Conservation (phyloP, 768 basidiomycete genomes). For the Tulasnella sp. region DNA sequence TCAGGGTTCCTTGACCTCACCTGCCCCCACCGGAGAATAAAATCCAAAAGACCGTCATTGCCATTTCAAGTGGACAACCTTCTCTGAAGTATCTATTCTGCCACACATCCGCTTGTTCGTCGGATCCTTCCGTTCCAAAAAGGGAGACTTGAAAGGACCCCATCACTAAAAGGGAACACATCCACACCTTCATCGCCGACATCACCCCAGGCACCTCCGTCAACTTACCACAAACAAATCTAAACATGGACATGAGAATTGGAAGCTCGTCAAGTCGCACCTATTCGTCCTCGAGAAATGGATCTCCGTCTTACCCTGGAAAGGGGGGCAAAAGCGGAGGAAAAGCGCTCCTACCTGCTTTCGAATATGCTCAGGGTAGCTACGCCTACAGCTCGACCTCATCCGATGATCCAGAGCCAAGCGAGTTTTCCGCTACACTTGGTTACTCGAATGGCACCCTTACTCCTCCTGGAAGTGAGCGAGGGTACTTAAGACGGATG, state of each 20-base stretch:
- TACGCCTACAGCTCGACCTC: constrained; percentile 3
- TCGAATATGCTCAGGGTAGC: background rate
- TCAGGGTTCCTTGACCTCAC: constrained; percentile 1
- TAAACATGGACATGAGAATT: constrained; percentile 14
- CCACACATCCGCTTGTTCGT: constrained; percentile 8
- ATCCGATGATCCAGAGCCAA: background rate
- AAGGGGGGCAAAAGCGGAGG: background rate
- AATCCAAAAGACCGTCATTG: background rate
- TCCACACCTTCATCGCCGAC: constrained; percentile 11
- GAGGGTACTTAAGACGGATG: constrained; percentile 13
- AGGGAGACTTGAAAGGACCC: background rate
- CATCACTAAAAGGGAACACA: background rate
- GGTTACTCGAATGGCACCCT: constrained; percentile 8
- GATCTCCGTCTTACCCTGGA: background rate
- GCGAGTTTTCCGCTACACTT: constrained; percentile 6
- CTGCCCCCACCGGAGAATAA: background rate
- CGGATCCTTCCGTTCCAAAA: background rate
- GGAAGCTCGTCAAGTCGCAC: background rate
- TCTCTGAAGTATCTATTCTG: background rate
- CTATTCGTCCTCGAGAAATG: constrained; percentile 5
- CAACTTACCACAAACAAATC: background rate
- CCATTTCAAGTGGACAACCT: background rate
- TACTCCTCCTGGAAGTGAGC: constrained; percentile 6
- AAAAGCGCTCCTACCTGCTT: background rate
- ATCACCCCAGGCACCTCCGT: constrained; percentile 5